Conservation (phyloP, 2,329 filamentous ascomycete species). For the Colletotrichum zoysiae region DNA sequence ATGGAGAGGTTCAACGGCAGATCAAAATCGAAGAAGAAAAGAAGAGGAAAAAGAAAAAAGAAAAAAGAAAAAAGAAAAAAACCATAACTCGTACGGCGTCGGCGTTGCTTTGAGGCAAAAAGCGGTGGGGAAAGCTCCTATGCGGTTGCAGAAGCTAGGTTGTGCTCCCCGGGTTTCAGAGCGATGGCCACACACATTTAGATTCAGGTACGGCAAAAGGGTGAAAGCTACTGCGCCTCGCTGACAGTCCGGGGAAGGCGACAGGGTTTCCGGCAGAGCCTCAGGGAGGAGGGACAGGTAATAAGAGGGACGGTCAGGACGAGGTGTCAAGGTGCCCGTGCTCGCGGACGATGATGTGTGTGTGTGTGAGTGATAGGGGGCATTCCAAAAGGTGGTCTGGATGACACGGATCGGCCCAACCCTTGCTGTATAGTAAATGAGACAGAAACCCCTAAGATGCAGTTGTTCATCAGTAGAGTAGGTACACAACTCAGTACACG, state of each 20-base stretch:
- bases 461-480: not conserved
- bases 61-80: not conserved
- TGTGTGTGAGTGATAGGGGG: conserved; percentile 3
- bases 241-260: conserved; percentile 32
- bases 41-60: not conserved
- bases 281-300: conserved; percentile 4
- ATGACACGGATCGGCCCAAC: not conserved
- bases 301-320: not conserved
- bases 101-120: not conserved
- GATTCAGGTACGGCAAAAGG: conserved; percentile 23
- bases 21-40: not conserved
- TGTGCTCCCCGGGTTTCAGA: conserved; percentile 30
- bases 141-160: conserved; percentile 12
- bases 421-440: not conserved
- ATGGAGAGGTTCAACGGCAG: conserved; percentile 8
- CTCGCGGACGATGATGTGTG: conserved; percentile 9
- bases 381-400: not conserved
- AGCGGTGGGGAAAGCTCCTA: not conserved
- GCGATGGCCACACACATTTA: conserved; percentile 31
- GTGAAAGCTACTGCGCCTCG: conserved; percentile 24
- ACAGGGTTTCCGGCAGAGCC: conserved; percentile 40
- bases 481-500: no score
- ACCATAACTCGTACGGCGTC: not conserved
- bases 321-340: not conserved
- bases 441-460: not conserved